Evolutionary conservation across 441 rosid species (phyloP).

Genomic region (Gossypium aridum): DNA sequence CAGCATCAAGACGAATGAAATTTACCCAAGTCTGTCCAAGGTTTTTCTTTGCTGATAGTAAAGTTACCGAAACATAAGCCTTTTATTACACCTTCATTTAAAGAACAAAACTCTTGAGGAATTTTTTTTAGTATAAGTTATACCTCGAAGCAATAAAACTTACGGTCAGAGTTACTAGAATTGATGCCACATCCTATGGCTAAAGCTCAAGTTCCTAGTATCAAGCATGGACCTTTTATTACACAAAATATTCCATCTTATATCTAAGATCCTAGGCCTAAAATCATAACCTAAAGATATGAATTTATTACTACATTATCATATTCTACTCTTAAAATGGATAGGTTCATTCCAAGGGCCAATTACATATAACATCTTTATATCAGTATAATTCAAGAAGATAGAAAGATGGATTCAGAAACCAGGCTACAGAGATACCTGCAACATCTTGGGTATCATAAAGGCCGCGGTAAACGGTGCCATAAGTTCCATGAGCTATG

Average conservation of each 20-base stretch:
- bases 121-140: no score
- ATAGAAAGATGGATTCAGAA: not conserved
- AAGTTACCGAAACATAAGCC: not conserved
- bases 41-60: not conserved
- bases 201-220: no score
- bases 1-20: not conserved
- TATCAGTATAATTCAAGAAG: not conserved
- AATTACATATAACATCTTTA: not conserved
- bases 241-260: not conserved
- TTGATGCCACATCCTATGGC: no score
- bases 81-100: not conserved
- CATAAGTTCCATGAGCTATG: conserved; percentile 60
- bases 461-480: conserved; percentile 54
- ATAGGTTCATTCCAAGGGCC: not conserved
- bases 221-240: not conserved
- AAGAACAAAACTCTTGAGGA: not conserved
- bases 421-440: conserved; percentile 23
- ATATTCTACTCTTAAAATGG: not conserved
- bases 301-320: not conserved
- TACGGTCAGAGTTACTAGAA: no score
- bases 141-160: no score
- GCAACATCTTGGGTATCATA: conserved; percentile 64
- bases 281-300: not conserved
- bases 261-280: not conserved
- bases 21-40: not conserved